phyloP scores from a whole-genome alignment of 352 stramenopile genomes.

The Pythium guiyangense region DNA sequence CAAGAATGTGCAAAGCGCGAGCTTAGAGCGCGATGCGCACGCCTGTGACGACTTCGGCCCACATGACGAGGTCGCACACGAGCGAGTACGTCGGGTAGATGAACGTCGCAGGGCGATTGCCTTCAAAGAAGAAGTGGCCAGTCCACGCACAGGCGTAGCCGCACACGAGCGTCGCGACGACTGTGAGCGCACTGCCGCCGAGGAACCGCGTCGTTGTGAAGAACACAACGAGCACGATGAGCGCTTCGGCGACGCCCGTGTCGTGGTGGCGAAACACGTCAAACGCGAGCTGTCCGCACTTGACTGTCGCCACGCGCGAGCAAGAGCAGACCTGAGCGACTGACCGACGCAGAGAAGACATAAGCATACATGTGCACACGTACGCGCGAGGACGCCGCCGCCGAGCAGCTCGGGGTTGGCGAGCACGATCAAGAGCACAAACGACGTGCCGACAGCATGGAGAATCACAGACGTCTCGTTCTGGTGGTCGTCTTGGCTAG shows the following conservation, averaged over 20 bases:
- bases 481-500: conserved; percentile 31
- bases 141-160: conserved; percentile 63
- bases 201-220: conserved; percentile 30
- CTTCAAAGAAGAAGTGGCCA: conserved; percentile 63
- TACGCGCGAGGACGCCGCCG: conserved; percentile 21
- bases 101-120: conserved; percentile 58
- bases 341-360: neutral
- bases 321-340: neutral
- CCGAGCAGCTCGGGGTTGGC: conserved; percentile 32
- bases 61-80: conserved; percentile 57
- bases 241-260: conserved; percentile 25
- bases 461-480: conserved; percentile 37
- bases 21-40: conserved; percentile 25
- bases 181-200: conserved; percentile 17
- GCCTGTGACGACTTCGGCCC: conserved; percentile 36
- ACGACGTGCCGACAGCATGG: conserved; percentile 35
- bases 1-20: neutral
- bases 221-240: conserved; percentile 25
- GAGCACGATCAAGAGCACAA: conserved; percentile 29
- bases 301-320: conserved; percentile 9
- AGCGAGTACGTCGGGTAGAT: conserved; percentile 68
- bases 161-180: conserved; percentile 19
- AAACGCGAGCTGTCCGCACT: conserved; percentile 37
- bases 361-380: neutral
- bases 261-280: conserved; percentile 32